Evolutionary conservation across 2,329 filamentous ascomycete species (phyloP), one percentile per base, ranked within the genome.

Genomic region (Colletotrichum sp.): DNA sequence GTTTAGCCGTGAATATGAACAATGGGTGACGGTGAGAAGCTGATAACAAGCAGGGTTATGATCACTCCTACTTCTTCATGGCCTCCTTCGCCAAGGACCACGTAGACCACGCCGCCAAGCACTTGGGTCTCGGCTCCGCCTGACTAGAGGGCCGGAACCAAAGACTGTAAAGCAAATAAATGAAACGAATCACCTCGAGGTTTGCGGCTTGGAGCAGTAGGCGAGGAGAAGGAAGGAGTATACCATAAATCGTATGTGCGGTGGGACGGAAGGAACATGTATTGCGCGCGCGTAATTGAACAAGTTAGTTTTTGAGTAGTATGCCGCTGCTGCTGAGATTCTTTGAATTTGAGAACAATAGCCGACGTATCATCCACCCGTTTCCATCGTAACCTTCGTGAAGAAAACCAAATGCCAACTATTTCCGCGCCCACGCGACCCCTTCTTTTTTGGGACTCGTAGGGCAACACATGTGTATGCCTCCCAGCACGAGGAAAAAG

Each of bases 11-110:
- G 28, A 55, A 34, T 25, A 16, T 22, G 13, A 22, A 32, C 43
- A 15, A 56, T 12, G 36, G n/a, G n/a, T 9, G 12, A 13, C 2
- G 16, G 10, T 22, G 22, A 36, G 58, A 36, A 39, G 69, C 62
- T 68, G 34, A 76, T 48, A 25, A 30, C 3, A 7, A n/a, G 8
- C 82, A 94, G 87, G 96, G 93, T 77, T 98, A 99, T 83, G 97
- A 99, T 84, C 97, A 99, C 87, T 98, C 95, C 77, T 99, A 99
- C 88, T 99, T 93, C 86, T 98, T 98, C 86, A 97, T 99, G 89
- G 93, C 96, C 43, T 93, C 92, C 18, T 99, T 99, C 84, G 91
- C 94, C 58, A 93, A 95, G 81, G 96, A 98, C 80, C 97, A 99
- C 85, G 91, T 98, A 79, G 93, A 95, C 81, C 95, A 97, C 86